A percentile compares a stretch with the other conserved stretches of the same genome.
These are phyloP conservation scores for Puccinellia tenuiflora DNA, from an alignment of 176 grass and related monocot species.

Conservation along the genomic window DNA sequence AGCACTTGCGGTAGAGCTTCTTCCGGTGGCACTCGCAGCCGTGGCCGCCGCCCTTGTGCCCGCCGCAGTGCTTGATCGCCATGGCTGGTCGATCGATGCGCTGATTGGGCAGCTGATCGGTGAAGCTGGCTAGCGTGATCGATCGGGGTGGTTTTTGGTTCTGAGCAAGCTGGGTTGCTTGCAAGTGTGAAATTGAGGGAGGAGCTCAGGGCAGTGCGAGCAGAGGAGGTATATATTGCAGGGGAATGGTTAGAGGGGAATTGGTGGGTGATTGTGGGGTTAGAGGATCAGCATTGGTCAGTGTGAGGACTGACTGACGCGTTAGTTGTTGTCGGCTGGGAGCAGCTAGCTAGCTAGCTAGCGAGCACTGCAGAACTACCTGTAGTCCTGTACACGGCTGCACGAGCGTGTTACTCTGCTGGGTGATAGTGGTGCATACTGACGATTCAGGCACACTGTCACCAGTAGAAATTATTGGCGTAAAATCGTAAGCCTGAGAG, in stretches of 20 bases:
- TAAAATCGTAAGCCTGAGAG: not conserved
- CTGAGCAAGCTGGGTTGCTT: not conserved
- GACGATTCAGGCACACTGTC: too few species aligned
- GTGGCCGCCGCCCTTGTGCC: constrained; percentile 17
- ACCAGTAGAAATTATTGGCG: too few species aligned
- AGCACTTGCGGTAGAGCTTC: not conserved
- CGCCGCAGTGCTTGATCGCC: constrained; percentile 49
- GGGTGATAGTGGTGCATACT: too few species aligned
- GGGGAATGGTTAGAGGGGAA: not conserved
- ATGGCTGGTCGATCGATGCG: not conserved
- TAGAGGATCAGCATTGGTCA: constrained; percentile 26
- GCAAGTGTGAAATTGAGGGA: not conserved
- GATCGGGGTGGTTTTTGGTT: too few species aligned
- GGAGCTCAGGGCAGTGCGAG: not conserved
- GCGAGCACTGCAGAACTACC: not conserved
- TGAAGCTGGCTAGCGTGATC: not conserved
- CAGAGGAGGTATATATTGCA: not conserved
- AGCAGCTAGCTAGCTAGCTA: not conserved
- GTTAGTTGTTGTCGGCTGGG: not conserved
- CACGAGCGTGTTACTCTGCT: too few species aligned
- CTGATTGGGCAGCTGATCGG: not conserved
- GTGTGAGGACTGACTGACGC: constrained; percentile 3
- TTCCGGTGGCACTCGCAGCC: constrained; percentile 25
- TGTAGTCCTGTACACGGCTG: too few species aligned
- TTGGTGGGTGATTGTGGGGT: constrained; percentile 4